Base-by-base conservation (phyloP, 805 yeast genomes). In the Kodamaea fukazawae region DNA sequence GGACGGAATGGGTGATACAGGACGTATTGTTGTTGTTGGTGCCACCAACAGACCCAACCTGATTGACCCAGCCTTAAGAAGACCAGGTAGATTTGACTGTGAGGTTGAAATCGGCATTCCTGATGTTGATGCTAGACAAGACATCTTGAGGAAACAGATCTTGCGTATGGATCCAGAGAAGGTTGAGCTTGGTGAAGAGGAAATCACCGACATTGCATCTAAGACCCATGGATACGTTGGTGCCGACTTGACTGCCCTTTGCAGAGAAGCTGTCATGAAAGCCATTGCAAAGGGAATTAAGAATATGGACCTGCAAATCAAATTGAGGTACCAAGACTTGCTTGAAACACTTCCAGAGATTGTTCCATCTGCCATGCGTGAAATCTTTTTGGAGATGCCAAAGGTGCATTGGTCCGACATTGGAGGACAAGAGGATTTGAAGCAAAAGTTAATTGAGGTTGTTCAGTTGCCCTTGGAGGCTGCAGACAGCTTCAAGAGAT, bases 221-320 rank as follows among this genome's bases (percentile, higher is more conserved):
- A 83, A 79, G 54, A 90, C 98, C 0, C 99, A 93, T 61, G 99
- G 99, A 4, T 93, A 87, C 55, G 99, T 93, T 2, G 99, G 99
- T 34, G 96, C 98, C 0, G 99, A 93, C 64, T 62, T 93, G 34
- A 79, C 85, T 3, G 96, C 97, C 0, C 67, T 93, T 15, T 80
- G 90, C 45, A 70, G 97, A 36, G 99, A 93, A 55, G 77, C 95
- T 5, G 96, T 88, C 0, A 78, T 90, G 84, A 77, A 75, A 45
- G 82, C 96, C 1, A 85, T 93, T 12, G 78, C 81, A 38, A 65
- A 86, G 38, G 83, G 82, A 0, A 49, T 83, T 5, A 54, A 53
- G n/a, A 29, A 36, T 1, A 45, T 48, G 3, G 43, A 43, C 2
- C 44, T 44, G 1, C 58, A 70, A 1, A 63, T 83, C 46, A 73